Evolutionary conservation across 108 stramenopile genomes (phyloP).

Genomic region (Nannochloropsis granulata): DNA sequence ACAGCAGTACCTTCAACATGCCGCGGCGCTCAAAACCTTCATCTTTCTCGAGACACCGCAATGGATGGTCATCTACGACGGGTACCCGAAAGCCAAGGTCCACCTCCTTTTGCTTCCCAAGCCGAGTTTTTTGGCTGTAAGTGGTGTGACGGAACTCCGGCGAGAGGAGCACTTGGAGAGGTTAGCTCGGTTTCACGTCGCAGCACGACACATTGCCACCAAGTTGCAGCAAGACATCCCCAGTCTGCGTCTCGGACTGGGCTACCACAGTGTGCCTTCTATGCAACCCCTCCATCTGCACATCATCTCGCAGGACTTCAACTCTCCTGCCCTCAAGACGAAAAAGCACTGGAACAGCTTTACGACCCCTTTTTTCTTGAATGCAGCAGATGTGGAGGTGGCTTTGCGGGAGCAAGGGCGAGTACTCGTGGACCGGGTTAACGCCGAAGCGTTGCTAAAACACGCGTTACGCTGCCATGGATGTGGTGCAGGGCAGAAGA

Average conservation of each 20-base stretch:
- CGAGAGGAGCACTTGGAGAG: background rate
- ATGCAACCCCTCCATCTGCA: slow-evolving; percentile 21
- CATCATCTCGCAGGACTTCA: slow-evolving; percentile 31
- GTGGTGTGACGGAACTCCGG: background rate
- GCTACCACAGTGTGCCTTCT: slow-evolving; percentile 25
- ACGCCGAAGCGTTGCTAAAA: background rate
- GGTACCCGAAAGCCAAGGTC: slow-evolving; percentile 14
- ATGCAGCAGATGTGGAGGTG: background rate
- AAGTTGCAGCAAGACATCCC: background rate
- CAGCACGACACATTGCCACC: background rate
- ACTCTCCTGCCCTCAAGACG: slow-evolving; percentile 3
- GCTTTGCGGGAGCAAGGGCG: background rate
- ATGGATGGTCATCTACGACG: slow-evolving; percentile 26
- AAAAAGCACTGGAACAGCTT: slow-evolving; percentile 30
- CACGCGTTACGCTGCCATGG: background rate
- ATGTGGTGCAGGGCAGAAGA: background rate
- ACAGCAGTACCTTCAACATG: background rate
- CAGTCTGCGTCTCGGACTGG: background rate
- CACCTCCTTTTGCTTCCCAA: slow-evolving; percentile 8
- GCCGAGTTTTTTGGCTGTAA: background rate
- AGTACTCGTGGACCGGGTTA: background rate
- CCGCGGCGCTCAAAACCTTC: background rate
- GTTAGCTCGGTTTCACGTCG: background rate
- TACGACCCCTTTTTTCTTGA: slow-evolving; percentile 7
- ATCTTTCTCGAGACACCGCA: slow-evolving; percentile 5